Base-by-base conservation (phyloP, 768 basidiomycete genomes). In the Naganishia onofrii region DNA sequence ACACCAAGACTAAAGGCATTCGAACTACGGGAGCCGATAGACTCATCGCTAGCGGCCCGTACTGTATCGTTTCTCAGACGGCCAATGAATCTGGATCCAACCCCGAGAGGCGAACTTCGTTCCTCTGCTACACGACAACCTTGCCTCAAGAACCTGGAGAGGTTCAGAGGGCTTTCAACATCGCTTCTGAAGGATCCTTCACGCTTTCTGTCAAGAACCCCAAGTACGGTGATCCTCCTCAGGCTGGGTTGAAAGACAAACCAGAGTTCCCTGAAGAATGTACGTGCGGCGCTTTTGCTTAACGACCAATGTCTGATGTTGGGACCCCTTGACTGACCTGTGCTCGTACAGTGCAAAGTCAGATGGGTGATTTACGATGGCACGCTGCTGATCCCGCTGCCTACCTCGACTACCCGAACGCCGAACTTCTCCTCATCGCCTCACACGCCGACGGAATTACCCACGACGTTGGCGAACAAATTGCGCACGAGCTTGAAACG, bases 181-280 rank as follows among this genome's bases (percentile, higher is more conserved):
- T 72, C 19, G 67, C 29, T 8, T 51, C 48, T 28, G 71, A 72
- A 55, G 71, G 71, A n/a, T 46, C 67, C 6, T 72, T 68, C n/a
- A 56, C 51, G 15, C 31, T 72, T n/a, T 68, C 67, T 31, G 71
- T 72, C 29, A 72, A 72, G 60, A 72, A 72, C 44, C 71, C 71
- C n/a, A 63, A 66, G 15, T 63, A 36, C 36, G 58, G 48, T 38
- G 60, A 34, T 32, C 60, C 69, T 31, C 66, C 55, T 28, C 46
- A 28, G 31, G 48, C 54, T 36, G 57, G 71, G 3, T 57, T 60
- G 52, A 66, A 69, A 38, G 51, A 68, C 44, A 68, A 72, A 63
- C 66, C 67, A 9, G 51, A 64, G 26, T 72, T 34, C 65, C 67
- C 71, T 31, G 65, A 72, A 42, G 71, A 72, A 28, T 44, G 67